These are phyloP conservation scores for Ceratocystis diversiconidia DNA, from an alignment of 2,329 filamentous ascomycete genomes.

Conservation along the genomic window DNA sequence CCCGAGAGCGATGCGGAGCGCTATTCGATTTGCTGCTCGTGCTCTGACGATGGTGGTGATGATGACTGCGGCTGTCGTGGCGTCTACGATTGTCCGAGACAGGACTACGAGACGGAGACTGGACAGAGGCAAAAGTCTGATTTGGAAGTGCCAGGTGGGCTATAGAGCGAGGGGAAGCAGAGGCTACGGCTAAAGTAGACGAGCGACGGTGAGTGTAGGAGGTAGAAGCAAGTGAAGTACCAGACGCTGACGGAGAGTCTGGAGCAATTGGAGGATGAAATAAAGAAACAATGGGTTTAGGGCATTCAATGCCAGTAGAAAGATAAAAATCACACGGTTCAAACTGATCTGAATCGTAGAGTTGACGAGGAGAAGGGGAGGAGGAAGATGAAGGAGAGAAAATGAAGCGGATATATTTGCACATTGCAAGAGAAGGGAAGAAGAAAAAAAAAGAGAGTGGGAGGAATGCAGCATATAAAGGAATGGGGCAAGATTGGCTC, in stretches of 20 bases:
- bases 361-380: neutral
- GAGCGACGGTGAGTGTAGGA: neutral
- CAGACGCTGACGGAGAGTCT: neutral
- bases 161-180: neutral
- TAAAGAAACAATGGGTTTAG: neutral
- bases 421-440: neutral
- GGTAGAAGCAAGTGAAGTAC: neutral
- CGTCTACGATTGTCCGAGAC: neutral
- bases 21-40: neutral
- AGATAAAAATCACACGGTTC: neutral
- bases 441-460: conserved; percentile 6
- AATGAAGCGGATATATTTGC: conserved; percentile 1
- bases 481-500: neutral
- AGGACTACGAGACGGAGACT: neutral
- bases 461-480: conserved; percentile 2
- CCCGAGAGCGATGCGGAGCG: neutral
- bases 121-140: neutral
- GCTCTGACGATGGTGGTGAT: neutral
- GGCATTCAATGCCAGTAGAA: neutral
- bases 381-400: neutral
- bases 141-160: neutral
- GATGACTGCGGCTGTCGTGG: neutral
- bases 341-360: neutral
- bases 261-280: neutral
- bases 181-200: neutral